A percentile compares a stretch with the other conserved stretches of the same genome.
Evolutionary conservation across 2,329 filamentous ascomycete genomes (phyloP).

Genomic region (Diplodia corticola): DNA sequence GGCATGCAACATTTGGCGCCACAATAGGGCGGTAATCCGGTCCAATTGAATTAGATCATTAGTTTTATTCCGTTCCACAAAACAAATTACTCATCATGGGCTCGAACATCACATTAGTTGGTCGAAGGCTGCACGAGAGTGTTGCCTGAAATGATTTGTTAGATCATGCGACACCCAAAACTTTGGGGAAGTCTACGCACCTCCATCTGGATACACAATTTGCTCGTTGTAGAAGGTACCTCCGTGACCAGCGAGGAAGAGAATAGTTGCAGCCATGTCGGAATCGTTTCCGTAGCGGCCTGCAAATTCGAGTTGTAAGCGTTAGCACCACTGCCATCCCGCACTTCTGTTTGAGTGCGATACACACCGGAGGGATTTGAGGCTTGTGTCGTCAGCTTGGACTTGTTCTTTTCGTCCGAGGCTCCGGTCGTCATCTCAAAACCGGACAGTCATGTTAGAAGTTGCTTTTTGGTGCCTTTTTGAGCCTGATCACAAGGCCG

Average conservation of each 20-base stretch:
- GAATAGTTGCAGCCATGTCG: conserved; percentile 54
- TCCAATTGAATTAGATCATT: background rate
- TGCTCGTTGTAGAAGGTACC: conserved; percentile 57
- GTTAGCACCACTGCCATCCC: background rate
- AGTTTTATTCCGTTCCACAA: background rate
- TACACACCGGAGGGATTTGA: conserved; percentile 40
- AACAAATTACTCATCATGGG: background rate
- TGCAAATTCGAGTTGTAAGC: background rate
- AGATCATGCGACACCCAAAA: background rate
- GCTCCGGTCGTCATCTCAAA: conserved; percentile 52
- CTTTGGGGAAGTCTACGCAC: conserved; percentile 22
- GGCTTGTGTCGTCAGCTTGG: conserved; percentile 42
- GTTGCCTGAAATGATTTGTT: conserved; percentile 27
- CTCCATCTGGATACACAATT: conserved; percentile 54
- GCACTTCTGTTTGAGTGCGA: background rate
- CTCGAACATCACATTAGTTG: conserved; percentile 26
- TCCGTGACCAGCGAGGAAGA: conserved; percentile 54
- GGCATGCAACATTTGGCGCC: no score
- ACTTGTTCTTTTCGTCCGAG: conserved; percentile 51
- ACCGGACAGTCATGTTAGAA: background rate
- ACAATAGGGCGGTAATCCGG: no score
- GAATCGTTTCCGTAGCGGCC: conserved; percentile 45
- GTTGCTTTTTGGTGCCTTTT: background rate
- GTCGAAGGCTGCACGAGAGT: conserved; percentile 33
- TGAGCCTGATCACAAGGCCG: no score